phyloP scores from a whole-genome alignment of 1,139 yeast species.

The Maudiozyma humilis region DNA sequence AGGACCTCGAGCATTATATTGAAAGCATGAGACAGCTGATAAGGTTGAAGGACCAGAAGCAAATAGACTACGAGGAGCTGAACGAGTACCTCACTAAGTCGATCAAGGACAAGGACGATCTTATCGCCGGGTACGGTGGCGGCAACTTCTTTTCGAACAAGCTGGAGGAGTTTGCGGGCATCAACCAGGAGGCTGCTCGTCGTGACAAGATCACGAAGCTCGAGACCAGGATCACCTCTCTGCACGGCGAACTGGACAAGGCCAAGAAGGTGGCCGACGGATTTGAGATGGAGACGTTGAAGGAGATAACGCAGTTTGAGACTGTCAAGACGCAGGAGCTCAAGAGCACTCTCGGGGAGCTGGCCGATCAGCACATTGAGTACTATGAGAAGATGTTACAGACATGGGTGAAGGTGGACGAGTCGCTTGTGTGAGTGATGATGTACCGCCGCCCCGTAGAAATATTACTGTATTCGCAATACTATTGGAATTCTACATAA shows the following conservation, averaged over 20 bases:
- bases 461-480: too few relatives aligned
- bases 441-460: too few relatives aligned
- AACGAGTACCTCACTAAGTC: conserved; percentile 71
- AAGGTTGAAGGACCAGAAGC: conserved; percentile 83
- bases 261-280: conserved; percentile 67
- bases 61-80: conserved; percentile 80
- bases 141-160: conserved; percentile 46
- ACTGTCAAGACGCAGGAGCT: conserved; percentile 70
- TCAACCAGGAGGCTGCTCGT: conserved; percentile 48
- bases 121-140: conserved; percentile 51
- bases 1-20: conserved; percentile 83
- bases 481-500: too few relatives aligned
- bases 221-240: conserved; percentile 49
- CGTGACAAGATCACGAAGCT: conserved; percentile 44
- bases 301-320: conserved; percentile 79
- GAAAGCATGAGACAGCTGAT: conserved; percentile 65
- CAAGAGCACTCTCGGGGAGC: conserved; percentile 55
- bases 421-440: conserved; percentile 9
- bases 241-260: conserved; percentile 49
- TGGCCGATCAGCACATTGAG: conserved; percentile 69
- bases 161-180: conserved; percentile 53
- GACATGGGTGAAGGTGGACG: conserved; percentile 61
- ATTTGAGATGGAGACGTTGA: conserved; percentile 53
- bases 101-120: conserved; percentile 51
- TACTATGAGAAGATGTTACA: conserved; percentile 66